Evolutionary conservation across 2,329 filamentous ascomycete species (phyloP).

Genomic region (Aspergillus sp.): DNA sequence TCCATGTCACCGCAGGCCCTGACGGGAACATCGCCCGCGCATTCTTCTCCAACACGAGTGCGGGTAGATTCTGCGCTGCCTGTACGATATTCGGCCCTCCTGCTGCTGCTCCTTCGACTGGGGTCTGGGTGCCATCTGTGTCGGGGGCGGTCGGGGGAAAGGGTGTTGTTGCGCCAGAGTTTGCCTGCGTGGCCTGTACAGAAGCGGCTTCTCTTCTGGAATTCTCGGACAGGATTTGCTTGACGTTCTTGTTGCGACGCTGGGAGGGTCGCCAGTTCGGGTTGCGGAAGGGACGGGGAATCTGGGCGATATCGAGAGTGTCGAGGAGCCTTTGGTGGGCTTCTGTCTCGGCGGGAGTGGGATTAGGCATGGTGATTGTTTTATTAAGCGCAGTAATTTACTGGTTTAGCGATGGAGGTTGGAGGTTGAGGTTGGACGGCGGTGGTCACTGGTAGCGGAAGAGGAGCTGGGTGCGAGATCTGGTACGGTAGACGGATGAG

Average conservation of each 20-base stretch:
- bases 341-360: slow-evolving; percentile 65
- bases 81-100: slow-evolving; percentile 66
- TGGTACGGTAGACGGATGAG: neutral
- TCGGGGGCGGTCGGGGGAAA: slow-evolving; percentile 27
- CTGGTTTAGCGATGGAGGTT: slow-evolving; percentile 10
- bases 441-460: too few relatives aligned
- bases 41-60: slow-evolving; percentile 80
- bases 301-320: slow-evolving; percentile 78
- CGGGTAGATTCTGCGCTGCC: slow-evolving; percentile 75
- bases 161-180: slow-evolving; percentile 71
- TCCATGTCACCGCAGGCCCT: slow-evolving; percentile 76
- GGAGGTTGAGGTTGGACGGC: neutral
- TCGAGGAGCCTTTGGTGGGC: slow-evolving; percentile 82
- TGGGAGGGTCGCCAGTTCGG: slow-evolving; percentile 83
- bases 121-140: slow-evolving; percentile 36
- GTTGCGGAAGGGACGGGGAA: slow-evolving; percentile 85
- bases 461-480: too few relatives aligned
- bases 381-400: neutral
- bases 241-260: slow-evolving; percentile 97
- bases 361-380: slow-evolving; percentile 44
- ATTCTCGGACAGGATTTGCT: slow-evolving; percentile 86
- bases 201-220: slow-evolving; percentile 74
- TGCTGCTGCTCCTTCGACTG: slow-evolving; percentile 37
- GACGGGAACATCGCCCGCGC: slow-evolving; percentile 29
- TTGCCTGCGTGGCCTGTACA: slow-evolving; percentile 70